Evolutionary conservation across 345 rosid genomes (phyloP), one percentile per base, ranked within the genome.

Genomic region (Ailanthus altissimus): DNA sequence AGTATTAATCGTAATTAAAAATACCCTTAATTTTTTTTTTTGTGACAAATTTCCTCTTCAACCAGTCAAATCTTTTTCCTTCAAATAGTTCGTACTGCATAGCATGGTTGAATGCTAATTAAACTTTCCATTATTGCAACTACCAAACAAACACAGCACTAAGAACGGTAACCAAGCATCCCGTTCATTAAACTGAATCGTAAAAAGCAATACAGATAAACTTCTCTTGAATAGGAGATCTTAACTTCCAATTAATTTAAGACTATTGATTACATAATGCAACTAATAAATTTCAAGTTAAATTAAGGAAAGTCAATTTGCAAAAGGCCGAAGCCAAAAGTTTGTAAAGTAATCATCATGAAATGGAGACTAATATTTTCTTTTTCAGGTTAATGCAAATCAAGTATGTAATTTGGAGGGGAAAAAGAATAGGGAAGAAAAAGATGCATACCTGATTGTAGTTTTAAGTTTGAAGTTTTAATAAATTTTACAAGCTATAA

Each of bases 331-430:
- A 21, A 20, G 66, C 11, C 66, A 18, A 5, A 46, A 21, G 56
- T 38, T 18, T 12, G 11, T 5, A 25, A 67, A 46, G 43, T 54
- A 54, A 54, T 38, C 45, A 70, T 70, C 49, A 36, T 54, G 47
- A 54, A 71, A 71, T 54, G 13, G 46, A 51, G 4, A 14, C 6
- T 10, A 38, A 56, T 51, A 72, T 56, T 56, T 72, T 59, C 61
- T 70, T 58, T 72, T 72, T 72, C 40, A 58, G 40, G 23, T 15
- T 72, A 58, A 72, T 58, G 75, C 66, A 23, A 67, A 67, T n/a
- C 16, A 67, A 45, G 56, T 15, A 12, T 45, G 18, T 66, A n/a
- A 21, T 43, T 11, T 66, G 26, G n/a, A 23, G 3, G n/a, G 12
- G 23, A 32, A 32, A 32, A 32, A 1, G 3, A 32, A 51, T 0